Conservation (phyloP, 2,329 filamentous ascomycete genomes). For the Anthostomella pinea region DNA sequence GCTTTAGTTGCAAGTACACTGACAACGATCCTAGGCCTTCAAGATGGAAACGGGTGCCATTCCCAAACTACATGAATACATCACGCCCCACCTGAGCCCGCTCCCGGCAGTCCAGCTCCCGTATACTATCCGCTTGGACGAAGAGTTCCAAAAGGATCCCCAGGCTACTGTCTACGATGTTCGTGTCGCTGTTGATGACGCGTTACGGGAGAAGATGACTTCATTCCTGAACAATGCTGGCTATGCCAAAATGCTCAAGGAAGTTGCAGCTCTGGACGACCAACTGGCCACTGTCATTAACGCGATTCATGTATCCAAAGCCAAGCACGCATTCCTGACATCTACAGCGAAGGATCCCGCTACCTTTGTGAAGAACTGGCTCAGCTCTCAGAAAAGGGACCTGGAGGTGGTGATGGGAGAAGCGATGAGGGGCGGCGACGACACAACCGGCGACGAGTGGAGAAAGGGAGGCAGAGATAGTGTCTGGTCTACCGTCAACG, state of each 20-base stretch:
- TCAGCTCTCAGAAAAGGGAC: conserved; percentile 87
- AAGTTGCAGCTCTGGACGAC: conserved; percentile 76
- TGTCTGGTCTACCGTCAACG: conserved; percentile 56
- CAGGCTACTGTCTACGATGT: conserved; percentile 87
- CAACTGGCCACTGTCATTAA: conserved; percentile 81
- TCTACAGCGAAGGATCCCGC: conserved; percentile 78
- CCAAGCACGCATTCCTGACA: conserved; percentile 85
- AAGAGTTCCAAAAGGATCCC: conserved; percentile 72
- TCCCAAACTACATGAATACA: conserved; percentile 77
- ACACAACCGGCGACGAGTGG: conserved; percentile 64
- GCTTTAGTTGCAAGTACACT: conserved; percentile 15
- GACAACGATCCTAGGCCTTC: conserved; percentile 52
- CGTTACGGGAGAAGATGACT: conserved; percentile 65
- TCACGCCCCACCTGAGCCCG: conserved; percentile 73
- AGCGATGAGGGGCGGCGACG: conserved; percentile 61
- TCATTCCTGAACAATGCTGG: conserved; percentile 66
- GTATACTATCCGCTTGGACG: conserved; percentile 93
- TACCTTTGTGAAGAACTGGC: conserved; percentile 81
- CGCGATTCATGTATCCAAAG: conserved; percentile 78
- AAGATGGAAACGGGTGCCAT: conserved; percentile 79
- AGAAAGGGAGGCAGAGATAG: conserved; percentile 55
- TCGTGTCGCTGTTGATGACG: conserved; percentile 79
- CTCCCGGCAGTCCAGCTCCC: conserved; percentile 78
- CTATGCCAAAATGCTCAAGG: conserved; percentile 69
- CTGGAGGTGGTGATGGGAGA: conserved; percentile 86